Conservation (phyloP, 2,329 filamentous ascomycete species). For the Diaporthe citrichinensis region DNA sequence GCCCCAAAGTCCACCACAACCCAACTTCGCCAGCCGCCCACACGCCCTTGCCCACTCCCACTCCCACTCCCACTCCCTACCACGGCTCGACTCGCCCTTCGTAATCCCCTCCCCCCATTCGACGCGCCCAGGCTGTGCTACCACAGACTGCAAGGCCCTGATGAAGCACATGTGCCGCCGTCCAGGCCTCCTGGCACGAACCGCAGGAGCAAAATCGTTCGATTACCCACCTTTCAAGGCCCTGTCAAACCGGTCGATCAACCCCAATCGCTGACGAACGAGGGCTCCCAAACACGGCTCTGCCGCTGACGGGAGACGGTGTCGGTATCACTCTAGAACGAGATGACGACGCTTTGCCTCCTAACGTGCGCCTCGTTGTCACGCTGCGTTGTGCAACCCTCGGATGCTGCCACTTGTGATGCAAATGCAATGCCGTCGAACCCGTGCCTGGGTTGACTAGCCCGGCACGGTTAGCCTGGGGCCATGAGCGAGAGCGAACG, state of each 20-base stretch:
- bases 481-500: conserved; percentile 19
- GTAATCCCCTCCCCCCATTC: neutral
- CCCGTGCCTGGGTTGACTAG: neutral
- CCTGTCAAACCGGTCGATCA: conserved; percentile 45
- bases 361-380: neutral
- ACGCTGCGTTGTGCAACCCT: conserved; percentile 13
- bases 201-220: conserved; percentile 48
- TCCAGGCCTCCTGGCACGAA: conserved; percentile 29
- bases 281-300: conserved; percentile 34
- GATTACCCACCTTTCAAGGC: conserved; percentile 51
- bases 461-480: neutral
- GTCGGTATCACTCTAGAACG: conserved; percentile 29
- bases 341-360: conserved; percentile 16
- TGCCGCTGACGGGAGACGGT: conserved; percentile 29
- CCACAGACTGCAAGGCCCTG: conserved; percentile 15
- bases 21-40: conserved; percentile 1
- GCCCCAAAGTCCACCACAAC: conserved; percentile 9
- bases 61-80: neutral
- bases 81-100: conserved; percentile 15
- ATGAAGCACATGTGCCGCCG: conserved; percentile 26
- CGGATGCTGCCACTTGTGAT: conserved; percentile 15
- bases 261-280: conserved; percentile 44
- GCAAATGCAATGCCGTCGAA: conserved; percentile 13
- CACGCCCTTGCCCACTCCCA: neutral
- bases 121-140: conserved; percentile 17